Evolutionary conservation across 345 rosid genomes (phyloP), one percentile per base, ranked within the genome.

Genomic region (Isatis tinctoria): DNA sequence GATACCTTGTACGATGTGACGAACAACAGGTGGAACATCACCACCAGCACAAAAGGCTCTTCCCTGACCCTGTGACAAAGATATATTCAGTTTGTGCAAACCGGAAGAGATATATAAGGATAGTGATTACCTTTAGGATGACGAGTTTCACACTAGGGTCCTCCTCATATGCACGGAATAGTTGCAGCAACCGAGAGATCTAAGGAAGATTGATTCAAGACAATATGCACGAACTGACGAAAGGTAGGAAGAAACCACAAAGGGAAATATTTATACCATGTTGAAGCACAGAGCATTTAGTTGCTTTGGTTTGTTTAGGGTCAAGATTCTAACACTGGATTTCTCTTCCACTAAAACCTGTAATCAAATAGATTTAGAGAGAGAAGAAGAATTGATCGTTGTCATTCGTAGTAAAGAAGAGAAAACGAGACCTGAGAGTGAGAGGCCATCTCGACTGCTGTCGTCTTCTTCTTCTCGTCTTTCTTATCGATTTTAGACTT

Each of bases 41-140:
- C 97, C 97, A 48, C 96, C 96, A 9, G 90, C 93, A 74, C 85
- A 90, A 64, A 93, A 90, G 27, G 96, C 87, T 83, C 90, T 84
- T 73, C 98, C 98, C 33, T 81, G 85, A 11, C 95, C 92, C 98
- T 90, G 33, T 16, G 40, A 20, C 33, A 41, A 24, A 69, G 49
- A 48, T 45, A 48, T 45, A 53, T 56, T 37, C 9, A 40, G 20
- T 33, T n/a, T 30, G 32, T 43, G 30, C 33, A 36, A 60, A 48
- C 30, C 30, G 11, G 33, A 51, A 20, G 10, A 13, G 32, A 22
- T 2, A n/a, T n/a, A n/a, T n/a, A 28, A 30, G 22, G 69, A 54
- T 58, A 41, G 2, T 5, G 10, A 37, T 53, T 73, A 93, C 98
- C 97, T 93, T 93, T 40, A 93, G 60, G 47, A 93, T 78, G 66